These are phyloP conservation scores for Viridothelium virens DNA, from an alignment of 495 filamentous ascomycete species.

Conservation along the genomic window DNA sequence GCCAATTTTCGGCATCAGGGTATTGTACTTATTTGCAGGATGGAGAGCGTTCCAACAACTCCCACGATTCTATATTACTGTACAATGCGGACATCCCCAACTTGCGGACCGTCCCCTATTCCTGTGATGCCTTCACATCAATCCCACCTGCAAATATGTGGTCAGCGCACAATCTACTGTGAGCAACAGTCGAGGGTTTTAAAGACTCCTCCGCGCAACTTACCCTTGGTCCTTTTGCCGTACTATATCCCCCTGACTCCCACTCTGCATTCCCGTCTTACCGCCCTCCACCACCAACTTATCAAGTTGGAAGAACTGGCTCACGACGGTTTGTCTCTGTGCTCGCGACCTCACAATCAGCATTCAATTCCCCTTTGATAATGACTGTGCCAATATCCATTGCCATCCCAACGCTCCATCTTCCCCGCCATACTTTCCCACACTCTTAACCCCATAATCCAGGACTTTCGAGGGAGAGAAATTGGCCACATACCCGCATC, in stretches of 20 bases:
- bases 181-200: not conserved
- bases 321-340: conserved; percentile 88
- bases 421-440: conserved; percentile 9
- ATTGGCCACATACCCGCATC: conserved; percentile 66
- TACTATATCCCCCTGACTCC: conserved; percentile 58
- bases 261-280: conserved; percentile 66
- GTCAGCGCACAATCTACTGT: conserved; percentile 14
- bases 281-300: conserved; percentile 88
- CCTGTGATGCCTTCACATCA: conserved; percentile 43
- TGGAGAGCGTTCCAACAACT: not conserved
- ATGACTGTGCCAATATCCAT: not conserved
- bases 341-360: conserved; percentile 14
- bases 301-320: conserved; percentile 90
- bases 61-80: not conserved
- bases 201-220: conserved; percentile 27
- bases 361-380: not conserved
- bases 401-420: not conserved
- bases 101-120: not conserved
- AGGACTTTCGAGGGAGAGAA: not conserved
- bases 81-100: not conserved
- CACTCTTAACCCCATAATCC: conserved; percentile 10
- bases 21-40: not conserved
- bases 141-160: not conserved
- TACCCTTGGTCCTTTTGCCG: conserved; percentile 80
- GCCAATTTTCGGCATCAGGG: not conserved